These are phyloP conservation scores for Lactarius trivialis DNA, from an alignment of 768 basidiomycete species.

Conservation along the genomic window DNA sequence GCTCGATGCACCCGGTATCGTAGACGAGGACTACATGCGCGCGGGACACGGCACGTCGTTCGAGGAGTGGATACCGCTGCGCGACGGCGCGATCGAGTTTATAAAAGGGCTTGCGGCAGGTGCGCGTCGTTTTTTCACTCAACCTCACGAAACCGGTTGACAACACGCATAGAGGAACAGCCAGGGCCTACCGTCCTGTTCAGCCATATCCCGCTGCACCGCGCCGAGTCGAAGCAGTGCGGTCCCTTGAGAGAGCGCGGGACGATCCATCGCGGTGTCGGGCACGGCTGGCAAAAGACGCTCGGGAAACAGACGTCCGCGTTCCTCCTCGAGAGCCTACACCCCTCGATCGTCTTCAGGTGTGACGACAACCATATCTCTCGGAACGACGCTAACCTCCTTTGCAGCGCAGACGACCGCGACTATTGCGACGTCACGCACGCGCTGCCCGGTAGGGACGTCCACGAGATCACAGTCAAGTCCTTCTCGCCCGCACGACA, in stretches of 20 bases:
- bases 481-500: slow-evolving; percentile 75
- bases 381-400: not conserved
- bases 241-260: slow-evolving; percentile 72
- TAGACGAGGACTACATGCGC: slow-evolving; percentile 75
- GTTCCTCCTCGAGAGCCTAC: slow-evolving; percentile 63
- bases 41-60: slow-evolving; percentile 44
- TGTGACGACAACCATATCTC: slow-evolving; percentile 23
- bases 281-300: slow-evolving; percentile 76
- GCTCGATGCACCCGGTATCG: slow-evolving; percentile 70
- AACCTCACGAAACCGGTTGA: not conserved
- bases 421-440: slow-evolving; percentile 83
- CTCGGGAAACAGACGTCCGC: slow-evolving; percentile 72
- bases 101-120: slow-evolving; percentile 41
- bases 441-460: slow-evolving; percentile 29
- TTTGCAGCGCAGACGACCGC: slow-evolving; percentile 74
- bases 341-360: slow-evolving; percentile 69
- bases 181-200: slow-evolving; percentile 57
- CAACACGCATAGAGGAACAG: slow-evolving; percentile 20
- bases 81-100: slow-evolving; percentile 54
- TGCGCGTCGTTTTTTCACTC: not conserved
- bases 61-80: slow-evolving; percentile 48
- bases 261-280: slow-evolving; percentile 66
- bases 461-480: slow-evolving; percentile 82
- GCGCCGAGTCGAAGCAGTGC: slow-evolving; percentile 68
- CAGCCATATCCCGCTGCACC: slow-evolving; percentile 78